phyloP scores from a whole-genome alignment of 768 basidiomycete species.

The Rhodotorula taiwanensis region DNA sequence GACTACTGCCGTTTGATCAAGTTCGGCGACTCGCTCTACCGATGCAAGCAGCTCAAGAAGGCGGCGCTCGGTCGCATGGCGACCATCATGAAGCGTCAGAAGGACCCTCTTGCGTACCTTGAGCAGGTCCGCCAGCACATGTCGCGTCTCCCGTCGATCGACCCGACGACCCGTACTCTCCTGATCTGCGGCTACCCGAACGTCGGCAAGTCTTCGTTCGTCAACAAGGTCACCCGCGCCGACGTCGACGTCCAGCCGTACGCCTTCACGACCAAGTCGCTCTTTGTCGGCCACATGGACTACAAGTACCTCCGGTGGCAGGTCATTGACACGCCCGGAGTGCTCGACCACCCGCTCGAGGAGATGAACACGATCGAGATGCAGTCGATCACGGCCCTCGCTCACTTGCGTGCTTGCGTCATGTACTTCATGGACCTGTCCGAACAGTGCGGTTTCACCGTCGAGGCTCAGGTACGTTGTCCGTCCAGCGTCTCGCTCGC shows the following conservation, averaged over 20 bases:
- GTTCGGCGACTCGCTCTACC: constrained; percentile 94
- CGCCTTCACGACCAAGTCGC: constrained; percentile 96
- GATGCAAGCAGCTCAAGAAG: constrained; percentile 96
- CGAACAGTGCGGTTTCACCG: constrained; percentile 94
- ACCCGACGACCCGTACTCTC: constrained; percentile 94
- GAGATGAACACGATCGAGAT: constrained; percentile 99
- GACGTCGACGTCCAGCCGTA: constrained; percentile 99
- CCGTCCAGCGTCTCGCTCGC: not conserved
- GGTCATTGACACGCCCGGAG: constrained; percentile 97
- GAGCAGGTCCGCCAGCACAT: constrained; percentile 99
- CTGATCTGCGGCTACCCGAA: constrained; percentile 98
- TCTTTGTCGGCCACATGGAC: constrained; percentile 97
- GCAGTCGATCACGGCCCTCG: constrained; percentile 97
- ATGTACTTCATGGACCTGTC: constrained; percentile 98
- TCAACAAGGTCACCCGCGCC: constrained; percentile 98
- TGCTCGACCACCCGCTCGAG: constrained; percentile 94
- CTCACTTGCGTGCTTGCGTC: constrained; percentile 86
- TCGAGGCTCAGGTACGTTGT: constrained; percentile 79
- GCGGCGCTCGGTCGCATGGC: constrained; percentile 99
- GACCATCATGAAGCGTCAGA: constrained; percentile 95
- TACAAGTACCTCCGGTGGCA: constrained; percentile 99
- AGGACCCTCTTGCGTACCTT: constrained; percentile 94
- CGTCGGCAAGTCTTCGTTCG: constrained; percentile 98
- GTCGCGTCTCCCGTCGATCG: constrained; percentile 93
- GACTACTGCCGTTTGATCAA: constrained; percentile 95